Percentiles rank a stretch among this genome's conserved stretches.
These are phyloP conservation scores for Phytophthora nicotianae DNA, from an alignment of 352 stramenopile species.

Conservation along the genomic window DNA sequence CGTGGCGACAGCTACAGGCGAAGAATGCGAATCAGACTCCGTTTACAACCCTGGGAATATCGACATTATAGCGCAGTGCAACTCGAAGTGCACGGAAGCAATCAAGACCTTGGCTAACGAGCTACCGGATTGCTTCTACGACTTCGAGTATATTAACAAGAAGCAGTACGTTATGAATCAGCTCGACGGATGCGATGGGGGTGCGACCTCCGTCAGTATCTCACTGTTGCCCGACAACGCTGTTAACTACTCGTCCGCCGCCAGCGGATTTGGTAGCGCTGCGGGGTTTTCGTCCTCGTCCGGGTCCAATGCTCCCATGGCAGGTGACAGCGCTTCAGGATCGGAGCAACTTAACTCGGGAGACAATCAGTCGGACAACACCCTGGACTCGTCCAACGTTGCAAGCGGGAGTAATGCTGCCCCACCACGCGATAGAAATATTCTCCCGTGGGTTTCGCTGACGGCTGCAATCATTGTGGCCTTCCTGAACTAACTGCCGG, in stretches of 20 bases:
- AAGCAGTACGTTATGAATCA: slow-evolving; percentile 29
- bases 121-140: slow-evolving; percentile 44
- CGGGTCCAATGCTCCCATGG: neutral
- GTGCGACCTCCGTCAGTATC: slow-evolving; percentile 3
- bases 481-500: slow-evolving; percentile 2
- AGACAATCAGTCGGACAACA: slow-evolving; percentile 7
- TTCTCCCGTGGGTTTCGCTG: slow-evolving; percentile 8
- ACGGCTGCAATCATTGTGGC: neutral
- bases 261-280: neutral
- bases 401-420: slow-evolving; percentile 6
- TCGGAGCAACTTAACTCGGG: neutral
- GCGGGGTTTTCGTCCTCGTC: slow-evolving; percentile 5
- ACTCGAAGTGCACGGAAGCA: slow-evolving; percentile 26
- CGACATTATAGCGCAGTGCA: slow-evolving; percentile 35
- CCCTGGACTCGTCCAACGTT: slow-evolving; percentile 3
- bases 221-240: slow-evolving; percentile 4
- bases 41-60: slow-evolving; percentile 22
- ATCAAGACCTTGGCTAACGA: slow-evolving; percentile 20
- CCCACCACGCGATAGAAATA: neutral
- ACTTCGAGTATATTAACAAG: slow-evolving; percentile 40
- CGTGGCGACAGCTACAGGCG: slow-evolving; percentile 25
- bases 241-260: neutral
- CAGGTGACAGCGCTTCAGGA: neutral
- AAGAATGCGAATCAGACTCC: slow-evolving; percentile 27
- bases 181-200: slow-evolving; percentile 13